Evolutionary conservation across 2,329 filamentous ascomycete genomes (phyloP), one percentile per base, ranked within the genome.

Genomic region (Sporothrix pseudoabietina): DNA sequence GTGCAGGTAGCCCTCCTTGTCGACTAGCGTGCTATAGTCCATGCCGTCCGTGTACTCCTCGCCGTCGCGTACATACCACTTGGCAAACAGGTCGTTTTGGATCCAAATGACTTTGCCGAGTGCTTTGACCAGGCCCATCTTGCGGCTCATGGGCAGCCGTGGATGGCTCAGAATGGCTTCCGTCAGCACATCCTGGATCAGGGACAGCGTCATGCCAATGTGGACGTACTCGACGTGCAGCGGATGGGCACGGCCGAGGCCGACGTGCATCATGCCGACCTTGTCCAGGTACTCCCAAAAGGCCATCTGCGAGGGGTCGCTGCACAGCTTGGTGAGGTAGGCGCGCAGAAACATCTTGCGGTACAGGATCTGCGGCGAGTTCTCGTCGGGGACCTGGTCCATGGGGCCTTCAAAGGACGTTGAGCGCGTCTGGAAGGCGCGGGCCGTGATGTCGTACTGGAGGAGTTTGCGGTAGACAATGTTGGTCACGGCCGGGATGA

Each of bases 211-310:
- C 44, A 85, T 88, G 69, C 92, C 90, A 63, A 95, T 90, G 80
- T 94, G 92, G 68, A 95, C 86, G 80, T 94, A 95, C 80, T 95
- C 92, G 76, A 95, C 87, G 78, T 94, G 91, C 19, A 94, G 85
- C 0, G 92, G 90, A 76, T 93, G 89, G 71, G 88, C 85, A 54
- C 92, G 88, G 22, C 90, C 92, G 63, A 90, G 88, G 0, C 92
- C 92, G n/a, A 91, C 90, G 80, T 94, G 92, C 92, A 94, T 94
- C 85, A 93, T 89, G 73, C 92, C 92, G 49, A 95, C 92, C 81
- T 94, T 94, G 82, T 94, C 91, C 61, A 95, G 83, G 79, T 95
- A 95, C 78, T 92, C 88, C 92, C 92, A 95, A 80, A 94, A 94
- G 75, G 93, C 90, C 86, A 92, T 89, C 76, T 88, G 89, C 69